phyloP scores from a whole-genome alignment of 345 rosid genomes.

The Hibiscus tridactylites region DNA sequence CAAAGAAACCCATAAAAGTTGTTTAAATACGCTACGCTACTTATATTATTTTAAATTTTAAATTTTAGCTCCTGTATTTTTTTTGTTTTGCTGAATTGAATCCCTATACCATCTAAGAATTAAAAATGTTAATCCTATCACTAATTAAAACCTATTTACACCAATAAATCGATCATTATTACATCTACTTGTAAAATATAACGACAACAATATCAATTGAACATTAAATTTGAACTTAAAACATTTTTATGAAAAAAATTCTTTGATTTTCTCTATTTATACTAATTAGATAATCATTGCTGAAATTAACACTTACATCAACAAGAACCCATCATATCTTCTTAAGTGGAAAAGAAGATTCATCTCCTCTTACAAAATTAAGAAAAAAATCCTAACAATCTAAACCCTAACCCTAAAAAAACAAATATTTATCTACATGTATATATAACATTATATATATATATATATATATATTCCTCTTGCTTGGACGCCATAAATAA shows the following conservation, averaged over 20 bases:
- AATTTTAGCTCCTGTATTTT: no score
- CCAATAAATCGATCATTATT: no score
- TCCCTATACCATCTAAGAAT: no score
- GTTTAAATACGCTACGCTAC: neutral
- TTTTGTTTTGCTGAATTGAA: no score
- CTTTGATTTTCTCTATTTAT: constrained; percentile 11
- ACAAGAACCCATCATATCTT: constrained; percentile 8
- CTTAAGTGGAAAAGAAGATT: constrained; percentile 17
- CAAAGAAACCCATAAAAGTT: constrained; percentile 2
- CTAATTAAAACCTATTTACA: no score
- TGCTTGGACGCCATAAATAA: constrained; percentile 23
- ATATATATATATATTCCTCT: constrained; percentile 18
- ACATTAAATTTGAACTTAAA: neutral
- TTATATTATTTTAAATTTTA: no score
- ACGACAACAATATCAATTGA: neutral
- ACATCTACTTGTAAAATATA: neutral
- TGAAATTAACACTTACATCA: constrained; percentile 5
- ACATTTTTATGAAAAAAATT: neutral
- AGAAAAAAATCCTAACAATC: neutral
- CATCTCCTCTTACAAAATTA: neutral
- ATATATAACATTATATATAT: no score
- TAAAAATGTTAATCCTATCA: no score
- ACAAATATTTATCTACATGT: constrained; percentile 36
- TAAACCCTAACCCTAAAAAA: constrained; percentile 12
- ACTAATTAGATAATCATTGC: constrained; percentile 5